These are phyloP conservation scores for Brassica juncea DNA, from an alignment of 345 rosid genomes.

Conservation along the genomic window DNA sequence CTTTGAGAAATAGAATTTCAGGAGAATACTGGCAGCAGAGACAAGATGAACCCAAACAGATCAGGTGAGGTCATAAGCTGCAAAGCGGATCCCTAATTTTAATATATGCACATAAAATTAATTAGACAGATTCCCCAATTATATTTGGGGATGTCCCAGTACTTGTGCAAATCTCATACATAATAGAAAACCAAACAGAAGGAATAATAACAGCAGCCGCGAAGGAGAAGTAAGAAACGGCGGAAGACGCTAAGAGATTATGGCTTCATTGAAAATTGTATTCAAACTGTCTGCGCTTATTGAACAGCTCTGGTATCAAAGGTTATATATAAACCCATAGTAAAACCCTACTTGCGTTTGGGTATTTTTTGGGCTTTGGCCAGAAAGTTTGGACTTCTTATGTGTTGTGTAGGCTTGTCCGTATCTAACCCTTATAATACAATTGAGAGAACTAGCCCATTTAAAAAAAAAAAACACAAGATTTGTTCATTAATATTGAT, in stretches of 20 bases:
- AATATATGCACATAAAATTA: slow-evolving; percentile 31
- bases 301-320: neutral
- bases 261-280: too few relatives aligned
- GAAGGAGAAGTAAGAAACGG: slow-evolving; percentile 1
- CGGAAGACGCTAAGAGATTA: neutral
- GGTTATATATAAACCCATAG: slow-evolving; percentile 3
- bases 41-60: slow-evolving; percentile 10
- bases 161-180: slow-evolving; percentile 31
- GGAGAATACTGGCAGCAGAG: slow-evolving; percentile 46
- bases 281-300: too few relatives aligned
- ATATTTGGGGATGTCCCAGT: slow-evolving; percentile 39
- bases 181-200: neutral
- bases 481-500: neutral
- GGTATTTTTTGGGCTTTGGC: neutral
- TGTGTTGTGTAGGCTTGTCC: neutral
- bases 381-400: neutral
- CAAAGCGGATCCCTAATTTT: slow-evolving; percentile 46
- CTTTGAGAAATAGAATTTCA: slow-evolving; percentile 15
- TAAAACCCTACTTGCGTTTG: slow-evolving; percentile 17
- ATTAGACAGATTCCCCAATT: slow-evolving; percentile 40
- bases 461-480: too few relatives aligned
- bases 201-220: neutral
- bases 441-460: too few relatives aligned
- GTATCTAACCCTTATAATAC: neutral
- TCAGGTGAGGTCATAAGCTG: slow-evolving; percentile 34